phyloP scores from a whole-genome alignment of 768 basidiomycete genomes.

The Lactarius pseudohatsudake region DNA sequence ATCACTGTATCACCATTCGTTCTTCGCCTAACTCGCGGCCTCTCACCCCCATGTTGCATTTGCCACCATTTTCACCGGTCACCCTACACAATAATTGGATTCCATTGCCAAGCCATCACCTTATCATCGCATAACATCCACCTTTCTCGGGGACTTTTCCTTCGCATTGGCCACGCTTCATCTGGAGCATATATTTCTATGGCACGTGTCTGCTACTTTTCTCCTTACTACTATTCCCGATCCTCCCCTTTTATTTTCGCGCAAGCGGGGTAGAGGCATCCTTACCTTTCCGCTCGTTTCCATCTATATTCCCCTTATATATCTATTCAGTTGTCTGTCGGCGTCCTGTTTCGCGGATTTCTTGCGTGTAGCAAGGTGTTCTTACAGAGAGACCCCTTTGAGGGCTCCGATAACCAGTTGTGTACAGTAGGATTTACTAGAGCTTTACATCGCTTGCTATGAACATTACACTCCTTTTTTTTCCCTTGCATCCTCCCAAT shows the following conservation, averaged over 20 bases:
- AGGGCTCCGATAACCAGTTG: constrained; percentile 26
- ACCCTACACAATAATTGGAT: constrained; percentile 12
- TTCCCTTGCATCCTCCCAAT: background rate
- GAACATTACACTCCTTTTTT: constrained; percentile 19
- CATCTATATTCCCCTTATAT: constrained; percentile 28
- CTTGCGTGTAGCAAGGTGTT: constrained; percentile 30
- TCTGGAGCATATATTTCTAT: constrained; percentile 23
- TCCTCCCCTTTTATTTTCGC: constrained; percentile 3
- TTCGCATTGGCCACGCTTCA: constrained; percentile 18
- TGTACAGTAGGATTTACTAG: constrained; percentile 30
- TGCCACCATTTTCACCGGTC: constrained; percentile 20
- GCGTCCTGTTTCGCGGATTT: constrained; percentile 28
- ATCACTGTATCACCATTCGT: constrained; percentile 12
- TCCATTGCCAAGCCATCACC: constrained; percentile 23
- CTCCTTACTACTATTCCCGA: constrained; percentile 4
- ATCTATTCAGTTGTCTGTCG: constrained; percentile 26
- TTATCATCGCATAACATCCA: constrained; percentile 19
- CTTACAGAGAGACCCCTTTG: constrained; percentile 27
- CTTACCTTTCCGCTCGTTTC: constrained; percentile 23
- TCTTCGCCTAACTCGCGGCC: constrained; percentile 6
- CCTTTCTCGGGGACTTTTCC: constrained; percentile 14
- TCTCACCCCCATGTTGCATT: constrained; percentile 23
- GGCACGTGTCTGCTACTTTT: constrained; percentile 10
- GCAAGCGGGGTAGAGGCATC: constrained; percentile 8
- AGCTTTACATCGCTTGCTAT: constrained; percentile 27